Evolutionary conservation across 495 filamentous ascomycete genomes (phyloP), one percentile per base, ranked within the genome.

Genomic region (Aspergillus leporis): DNA sequence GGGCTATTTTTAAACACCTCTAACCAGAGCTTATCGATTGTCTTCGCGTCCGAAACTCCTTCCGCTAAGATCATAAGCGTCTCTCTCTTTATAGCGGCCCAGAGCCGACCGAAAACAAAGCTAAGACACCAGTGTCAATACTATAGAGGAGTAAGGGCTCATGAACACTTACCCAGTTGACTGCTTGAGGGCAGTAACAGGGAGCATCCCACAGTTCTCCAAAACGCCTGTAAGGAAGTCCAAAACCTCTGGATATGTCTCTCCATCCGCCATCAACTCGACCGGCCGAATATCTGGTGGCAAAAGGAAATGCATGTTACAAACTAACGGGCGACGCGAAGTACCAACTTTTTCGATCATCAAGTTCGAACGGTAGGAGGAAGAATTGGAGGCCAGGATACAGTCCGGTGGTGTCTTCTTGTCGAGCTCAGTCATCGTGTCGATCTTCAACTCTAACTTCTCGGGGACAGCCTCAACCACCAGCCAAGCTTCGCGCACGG

Each of bases 61-160:
- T 83, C 78, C 1, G 73, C 62, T 3, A 84, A 51, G 9, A 84
- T 72, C 8, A 66, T 70, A 50, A 84, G 57, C 5, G 62, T 65
- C 59, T 83, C 81, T n/a, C 80, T 67, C 62, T 83, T 82, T 53
- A 82, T 72, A 14, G 81, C 81, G 1, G 76, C 80, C 79, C 80
- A 84, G 4, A 84, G 61, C 0, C 81, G 77, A 43, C 81, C 80
- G 66, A 81, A 74, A 13, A 84, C 77, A 53, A 83, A 77, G 2
- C 81, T 40, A 40, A 40, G 3, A 40, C 10, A 40, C 16, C 16
- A 4, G 3, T 4, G 12, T 13, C 12, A 12, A n/a, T 12, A n/a
- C 36, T 12, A 40, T 3, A 12, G 3, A 40, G 3, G 36, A 40
- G 36, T 40, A 2, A 40, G 12, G 2, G 36, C 36, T 4, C 10